A percentile compares a stretch with the other conserved stretches of the same genome.
Evolutionary conservation across 345 rosid species (phyloP).

Genomic region (Euclidium syriacum): DNA sequence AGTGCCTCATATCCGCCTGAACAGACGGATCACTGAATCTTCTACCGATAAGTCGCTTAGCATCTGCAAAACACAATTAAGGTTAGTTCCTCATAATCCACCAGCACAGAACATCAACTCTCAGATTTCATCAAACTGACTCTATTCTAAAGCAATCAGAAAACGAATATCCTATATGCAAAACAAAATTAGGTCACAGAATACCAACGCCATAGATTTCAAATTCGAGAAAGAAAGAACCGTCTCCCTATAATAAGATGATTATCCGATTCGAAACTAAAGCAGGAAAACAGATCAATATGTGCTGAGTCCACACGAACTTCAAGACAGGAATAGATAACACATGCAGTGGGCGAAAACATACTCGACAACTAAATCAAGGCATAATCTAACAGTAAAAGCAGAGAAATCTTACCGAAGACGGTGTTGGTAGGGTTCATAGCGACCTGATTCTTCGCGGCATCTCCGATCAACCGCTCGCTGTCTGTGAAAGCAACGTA

Average conservation of each 20-base stretch:
- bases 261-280: too few species aligned
- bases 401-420: slow-evolving; percentile 38
- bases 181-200: too few species aligned
- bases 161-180: too few species aligned
- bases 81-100: slow-evolving; percentile 25
- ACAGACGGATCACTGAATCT: slow-evolving; percentile 38
- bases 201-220: not conserved
- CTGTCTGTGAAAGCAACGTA: slow-evolving; percentile 57
- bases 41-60: slow-evolving; percentile 40
- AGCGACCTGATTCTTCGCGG: slow-evolving; percentile 74
- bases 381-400: not conserved
- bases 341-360: slow-evolving; percentile 33
- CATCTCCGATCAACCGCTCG: slow-evolving; percentile 63
- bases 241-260: too few species aligned
- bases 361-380: not conserved
- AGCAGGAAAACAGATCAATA: not conserved
- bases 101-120: slow-evolving; percentile 17
- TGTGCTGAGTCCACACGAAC: not conserved
- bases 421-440: slow-evolving; percentile 74
- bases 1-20: slow-evolving; percentile 35
- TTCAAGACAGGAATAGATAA: not conserved
- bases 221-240: too few species aligned
- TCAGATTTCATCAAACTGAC: too few species aligned
- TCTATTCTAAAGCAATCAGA: too few species aligned
- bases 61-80: slow-evolving; percentile 32